Percentiles rank a stretch among this genome's conserved stretches.
phyloP scores from a whole-genome alignment of 2,329 filamentous ascomycete species.

The Curvularia spicifera region DNA sequence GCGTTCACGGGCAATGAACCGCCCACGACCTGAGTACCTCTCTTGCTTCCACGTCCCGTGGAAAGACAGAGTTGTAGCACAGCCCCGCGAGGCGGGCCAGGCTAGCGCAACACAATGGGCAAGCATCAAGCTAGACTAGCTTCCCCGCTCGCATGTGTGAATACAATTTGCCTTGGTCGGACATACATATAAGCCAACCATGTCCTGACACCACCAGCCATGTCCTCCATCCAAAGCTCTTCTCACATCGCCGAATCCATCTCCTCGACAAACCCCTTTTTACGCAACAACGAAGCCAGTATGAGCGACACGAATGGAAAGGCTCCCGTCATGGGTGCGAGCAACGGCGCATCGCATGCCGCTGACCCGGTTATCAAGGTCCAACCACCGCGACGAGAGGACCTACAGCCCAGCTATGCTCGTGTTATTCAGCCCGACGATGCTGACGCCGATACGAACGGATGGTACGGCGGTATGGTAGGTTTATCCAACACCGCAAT shows the following conservation, averaged over 20 bases:
- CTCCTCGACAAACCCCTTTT: constrained; percentile 36
- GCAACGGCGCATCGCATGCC: constrained; percentile 11
- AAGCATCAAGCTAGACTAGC: constrained; percentile 20
- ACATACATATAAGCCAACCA: constrained; percentile 34
- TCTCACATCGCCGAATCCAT: constrained; percentile 30
- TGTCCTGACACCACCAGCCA: constrained; percentile 12
- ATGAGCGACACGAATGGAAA: constrained; percentile 50
- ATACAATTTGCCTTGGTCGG: constrained; percentile 12
- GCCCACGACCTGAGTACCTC: constrained; percentile 3
- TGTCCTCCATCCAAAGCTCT: constrained; percentile 19
- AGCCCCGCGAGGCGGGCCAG: constrained; percentile 26
- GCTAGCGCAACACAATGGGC: constrained; percentile 11
- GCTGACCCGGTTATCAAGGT: constrained; percentile 62
- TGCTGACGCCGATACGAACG: constrained; percentile 72
- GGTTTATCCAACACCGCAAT: constrained; percentile 4
- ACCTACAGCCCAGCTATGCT: constrained; percentile 85
- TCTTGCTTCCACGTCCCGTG: background rate
- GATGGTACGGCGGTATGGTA: constrained; percentile 85
- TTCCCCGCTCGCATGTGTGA: constrained; percentile 29
- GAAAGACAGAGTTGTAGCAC: constrained; percentile 14
- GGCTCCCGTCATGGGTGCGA: constrained; percentile 34
- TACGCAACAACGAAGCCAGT: constrained; percentile 23
- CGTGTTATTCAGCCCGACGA: constrained; percentile 66
- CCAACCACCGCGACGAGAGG: constrained; percentile 79
- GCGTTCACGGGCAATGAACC: background rate